Evolutionary conservation across 78 protist genomes (phyloP).

Genomic region (Salpingoeca rosetta): DNA sequence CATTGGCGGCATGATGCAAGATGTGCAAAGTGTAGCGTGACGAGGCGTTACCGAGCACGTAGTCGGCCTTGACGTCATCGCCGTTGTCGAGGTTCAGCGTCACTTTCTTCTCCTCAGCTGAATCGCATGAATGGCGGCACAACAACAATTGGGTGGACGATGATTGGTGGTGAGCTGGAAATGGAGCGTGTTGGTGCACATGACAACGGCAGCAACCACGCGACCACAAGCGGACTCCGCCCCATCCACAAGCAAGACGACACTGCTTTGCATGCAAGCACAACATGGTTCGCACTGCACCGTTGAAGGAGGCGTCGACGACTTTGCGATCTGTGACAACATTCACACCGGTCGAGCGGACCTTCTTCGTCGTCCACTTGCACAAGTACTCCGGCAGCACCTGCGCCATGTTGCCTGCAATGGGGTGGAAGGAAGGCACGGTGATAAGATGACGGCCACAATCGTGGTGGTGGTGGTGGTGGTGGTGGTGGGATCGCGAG

Average conservation of each 20-base stretch:
- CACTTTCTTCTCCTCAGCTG: conserved; percentile 18
- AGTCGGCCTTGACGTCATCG: not conserved
- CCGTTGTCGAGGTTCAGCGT: conserved; percentile 30
- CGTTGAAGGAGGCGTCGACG: not conserved
- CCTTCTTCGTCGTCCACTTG: conserved; percentile 34
- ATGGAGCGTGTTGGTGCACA: too few species aligned
- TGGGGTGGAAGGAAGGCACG: not conserved
- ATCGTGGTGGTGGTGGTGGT: too few species aligned
- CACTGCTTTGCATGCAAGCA: not conserved
- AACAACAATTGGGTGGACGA: too few species aligned
- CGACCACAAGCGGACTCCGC: too few species aligned
- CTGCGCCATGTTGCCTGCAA: conserved; percentile 21
- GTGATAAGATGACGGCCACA: not conserved
- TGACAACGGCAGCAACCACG: too few species aligned
- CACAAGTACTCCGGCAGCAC: conserved; percentile 46
- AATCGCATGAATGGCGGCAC: too few species aligned
- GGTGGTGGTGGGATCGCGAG: not conserved
- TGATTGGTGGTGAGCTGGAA: too few species aligned
- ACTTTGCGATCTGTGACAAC: not conserved
- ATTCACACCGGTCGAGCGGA: not conserved
- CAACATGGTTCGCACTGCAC: too few species aligned
- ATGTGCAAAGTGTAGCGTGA: too few species aligned
- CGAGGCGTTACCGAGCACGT: too few species aligned
- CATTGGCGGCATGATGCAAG: too few species aligned
- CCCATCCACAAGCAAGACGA: too few species aligned